A percentile compares a stretch with the other conserved stretches of the same genome.
These are phyloP conservation scores for Chloranthus sessilifolius DNA, from an alignment of 164 flowering plant genomes.

Conservation along the genomic window DNA sequence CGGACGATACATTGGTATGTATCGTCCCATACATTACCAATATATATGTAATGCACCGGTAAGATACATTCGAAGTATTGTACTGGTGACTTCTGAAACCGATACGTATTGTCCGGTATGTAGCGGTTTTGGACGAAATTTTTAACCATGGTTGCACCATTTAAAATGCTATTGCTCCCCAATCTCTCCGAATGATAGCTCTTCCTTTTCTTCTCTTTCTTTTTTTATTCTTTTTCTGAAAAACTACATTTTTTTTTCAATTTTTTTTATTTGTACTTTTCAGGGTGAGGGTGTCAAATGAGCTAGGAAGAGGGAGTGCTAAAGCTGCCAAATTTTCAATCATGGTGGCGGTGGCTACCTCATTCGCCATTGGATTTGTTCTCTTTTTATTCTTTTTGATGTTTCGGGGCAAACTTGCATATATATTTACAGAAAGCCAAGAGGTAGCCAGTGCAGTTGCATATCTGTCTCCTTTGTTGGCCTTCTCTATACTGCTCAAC, in stretches of 20 bases:
- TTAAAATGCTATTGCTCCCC: neutral
- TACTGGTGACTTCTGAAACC: too few species aligned
- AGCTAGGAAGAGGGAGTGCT: constrained; percentile 36
- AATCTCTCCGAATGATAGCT: too few species aligned
- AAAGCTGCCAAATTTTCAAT: constrained; percentile 33
- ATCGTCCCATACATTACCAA: too few species aligned
- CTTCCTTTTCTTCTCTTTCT: neutral
- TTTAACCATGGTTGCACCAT: too few species aligned
- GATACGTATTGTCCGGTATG: too few species aligned
- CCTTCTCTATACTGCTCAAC: constrained; percentile 29
- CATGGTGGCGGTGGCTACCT: constrained; percentile 16
- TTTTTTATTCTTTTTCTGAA: too few species aligned
- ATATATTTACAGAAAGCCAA: constrained; percentile 22
- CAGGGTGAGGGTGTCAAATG: constrained; percentile 43
- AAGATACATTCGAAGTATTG: too few species aligned
- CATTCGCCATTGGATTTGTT: constrained; percentile 24
- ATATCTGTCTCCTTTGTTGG: constrained; percentile 26
- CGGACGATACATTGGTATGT: too few species aligned
- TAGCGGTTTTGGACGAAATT: too few species aligned
- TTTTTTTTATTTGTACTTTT: neutral
- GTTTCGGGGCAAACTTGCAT: constrained; percentile 18
- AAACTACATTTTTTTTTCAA: too few species aligned
- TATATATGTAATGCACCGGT: too few species aligned
- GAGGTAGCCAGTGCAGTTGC: constrained; percentile 27
- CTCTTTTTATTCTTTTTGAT: constrained; percentile 22